phyloP scores from a whole-genome alignment of 768 basidiomycete genomes.

The Cystobasidium ongulense region DNA sequence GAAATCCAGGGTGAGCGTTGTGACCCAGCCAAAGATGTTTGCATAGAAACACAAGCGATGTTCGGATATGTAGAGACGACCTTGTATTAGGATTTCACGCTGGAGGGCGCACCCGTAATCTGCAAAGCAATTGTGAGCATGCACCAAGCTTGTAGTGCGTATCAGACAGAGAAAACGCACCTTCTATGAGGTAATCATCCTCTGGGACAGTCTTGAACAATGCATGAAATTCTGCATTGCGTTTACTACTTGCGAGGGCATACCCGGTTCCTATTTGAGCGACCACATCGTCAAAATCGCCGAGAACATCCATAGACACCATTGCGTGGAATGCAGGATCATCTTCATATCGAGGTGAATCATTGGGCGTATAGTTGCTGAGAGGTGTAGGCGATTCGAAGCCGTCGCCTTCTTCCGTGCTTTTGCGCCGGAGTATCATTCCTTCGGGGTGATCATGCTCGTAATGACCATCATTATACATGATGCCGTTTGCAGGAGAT shows the following conservation, averaged over 20 bases:
- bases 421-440: not conserved
- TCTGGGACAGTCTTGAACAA: slow-evolving; percentile 80
- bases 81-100: slow-evolving; percentile 92
- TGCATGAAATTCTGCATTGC: slow-evolving; percentile 93
- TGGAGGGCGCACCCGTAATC: slow-evolving; percentile 97
- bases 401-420: slow-evolving; percentile 9
- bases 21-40: slow-evolving; percentile 98
- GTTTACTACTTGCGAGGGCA: slow-evolving; percentile 86
- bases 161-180: slow-evolving; percentile 49
- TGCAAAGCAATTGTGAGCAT: slow-evolving; percentile 44
- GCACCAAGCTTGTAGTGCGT: not conserved
- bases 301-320: slow-evolving; percentile 37
- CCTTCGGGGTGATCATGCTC: not conserved
- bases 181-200: slow-evolving; percentile 96
- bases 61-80: slow-evolving; percentile 90
- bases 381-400: slow-evolving; percentile 27
- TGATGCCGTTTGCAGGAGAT: not conserved
- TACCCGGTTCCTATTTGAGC: slow-evolving; percentile 50
- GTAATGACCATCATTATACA: not conserved
- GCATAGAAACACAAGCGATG: slow-evolving; percentile 99
- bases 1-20: slow-evolving; percentile 79
- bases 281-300: slow-evolving; percentile 41
- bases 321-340: slow-evolving; percentile 29
- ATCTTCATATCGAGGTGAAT: slow-evolving; percentile 23
- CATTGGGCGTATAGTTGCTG: slow-evolving; percentile 25